Evolutionary conservation across 2,329 filamentous ascomycete genomes (phyloP).

Genomic region (Colletotrichum echinochloae): DNA sequence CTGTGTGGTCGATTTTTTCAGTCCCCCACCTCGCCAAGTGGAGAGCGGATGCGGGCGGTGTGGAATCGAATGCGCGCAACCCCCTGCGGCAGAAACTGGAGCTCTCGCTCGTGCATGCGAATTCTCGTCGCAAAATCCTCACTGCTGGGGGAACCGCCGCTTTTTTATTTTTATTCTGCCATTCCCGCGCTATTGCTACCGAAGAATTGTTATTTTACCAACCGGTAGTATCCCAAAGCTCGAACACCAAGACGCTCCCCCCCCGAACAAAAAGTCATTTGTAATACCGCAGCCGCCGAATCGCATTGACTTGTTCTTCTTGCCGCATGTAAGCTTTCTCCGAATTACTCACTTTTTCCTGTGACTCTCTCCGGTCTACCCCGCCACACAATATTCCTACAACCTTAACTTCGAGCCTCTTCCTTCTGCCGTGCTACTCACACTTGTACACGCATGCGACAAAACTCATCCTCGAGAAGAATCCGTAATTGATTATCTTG

Average conservation of each 20-base stretch:
- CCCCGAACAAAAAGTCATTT: neutral
- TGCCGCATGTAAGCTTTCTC: constrained; percentile 29
- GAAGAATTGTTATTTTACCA: constrained; percentile 13
- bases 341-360: constrained; percentile 29
- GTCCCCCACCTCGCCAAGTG: constrained; percentile 29
- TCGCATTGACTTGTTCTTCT: constrained; percentile 13
- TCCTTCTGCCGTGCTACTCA: constrained; percentile 18
- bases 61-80: constrained; percentile 28
- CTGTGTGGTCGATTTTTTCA: constrained; percentile 39
- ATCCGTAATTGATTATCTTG: neutral
- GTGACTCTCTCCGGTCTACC: constrained; percentile 32
- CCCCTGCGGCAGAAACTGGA: constrained; percentile 41
- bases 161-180: constrained; percentile 17
- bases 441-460: neutral
- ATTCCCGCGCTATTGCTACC: constrained; percentile 15
- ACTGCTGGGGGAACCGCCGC: constrained; percentile 28
- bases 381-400: constrained; percentile 33
- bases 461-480: neutral
- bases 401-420: neutral
- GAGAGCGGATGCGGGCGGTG: constrained; percentile 37
- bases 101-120: constrained; percentile 36
- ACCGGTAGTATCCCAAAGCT: neutral
- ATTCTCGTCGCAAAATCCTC: constrained; percentile 41
- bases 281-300: neutral
- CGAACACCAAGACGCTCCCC: constrained; percentile 4